phyloP scores from a whole-genome alignment of 1,284 basidiomycete genomes.

The Ganoderma lucidum region DNA sequence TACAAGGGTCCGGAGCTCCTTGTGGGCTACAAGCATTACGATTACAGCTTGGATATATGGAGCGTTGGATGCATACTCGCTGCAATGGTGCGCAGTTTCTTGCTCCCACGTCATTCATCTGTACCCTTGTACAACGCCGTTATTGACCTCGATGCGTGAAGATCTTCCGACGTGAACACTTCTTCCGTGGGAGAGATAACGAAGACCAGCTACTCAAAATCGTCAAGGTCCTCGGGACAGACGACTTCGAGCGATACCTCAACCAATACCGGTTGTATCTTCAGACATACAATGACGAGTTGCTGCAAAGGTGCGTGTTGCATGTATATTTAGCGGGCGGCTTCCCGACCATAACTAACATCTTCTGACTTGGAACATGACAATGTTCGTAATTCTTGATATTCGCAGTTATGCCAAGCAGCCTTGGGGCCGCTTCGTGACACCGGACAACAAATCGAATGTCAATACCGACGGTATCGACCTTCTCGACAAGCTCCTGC shows the following conservation, averaged over 20 bases:
- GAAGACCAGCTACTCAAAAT: constrained; percentile 92
- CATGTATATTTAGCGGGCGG: neutral
- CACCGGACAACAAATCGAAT: constrained; percentile 76
- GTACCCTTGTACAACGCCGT: neutral
- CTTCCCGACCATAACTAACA: neutral
- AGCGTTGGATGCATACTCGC: constrained; percentile 91
- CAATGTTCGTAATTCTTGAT: constrained; percentile 7
- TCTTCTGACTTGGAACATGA: constrained; percentile 5
- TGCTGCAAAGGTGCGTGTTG: constrained; percentile 63
- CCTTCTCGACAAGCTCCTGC: constrained; percentile 84
- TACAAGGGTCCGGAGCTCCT: constrained; percentile 91
- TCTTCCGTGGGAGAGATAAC: constrained; percentile 92
- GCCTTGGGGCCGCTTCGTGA: constrained; percentile 79
- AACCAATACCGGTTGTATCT: constrained; percentile 82
- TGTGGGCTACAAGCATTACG: constrained; percentile 88
- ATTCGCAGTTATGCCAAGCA: constrained; percentile 71
- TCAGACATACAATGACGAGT: constrained; percentile 71
- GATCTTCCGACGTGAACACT: constrained; percentile 90
- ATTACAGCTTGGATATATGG: constrained; percentile 90
- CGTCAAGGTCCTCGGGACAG: constrained; percentile 87
- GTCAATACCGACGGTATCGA: constrained; percentile 81
- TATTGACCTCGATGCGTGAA: constrained; percentile 35
- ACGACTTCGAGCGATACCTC: constrained; percentile 78
- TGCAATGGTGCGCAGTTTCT: constrained; percentile 67
- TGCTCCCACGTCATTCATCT: neutral